Evolutionary conservation across 129 eudicot genomes (phyloP).

Genomic region (Centrapalus pauciflorus): DNA sequence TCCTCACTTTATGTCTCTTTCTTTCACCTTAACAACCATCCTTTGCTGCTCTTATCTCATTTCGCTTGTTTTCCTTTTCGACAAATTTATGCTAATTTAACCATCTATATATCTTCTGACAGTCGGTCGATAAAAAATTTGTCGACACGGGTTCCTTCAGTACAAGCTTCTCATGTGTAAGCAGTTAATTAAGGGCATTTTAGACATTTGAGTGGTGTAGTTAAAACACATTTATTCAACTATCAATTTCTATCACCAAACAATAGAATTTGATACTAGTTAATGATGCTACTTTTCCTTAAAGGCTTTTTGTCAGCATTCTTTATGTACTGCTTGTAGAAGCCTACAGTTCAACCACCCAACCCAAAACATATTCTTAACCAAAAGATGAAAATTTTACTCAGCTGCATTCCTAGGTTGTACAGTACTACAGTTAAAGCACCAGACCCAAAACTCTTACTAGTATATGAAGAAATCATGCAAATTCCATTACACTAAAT

Average conservation of each 20-base stretch:
- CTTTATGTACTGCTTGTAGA: not conserved
- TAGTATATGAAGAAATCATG: too few relatives aligned
- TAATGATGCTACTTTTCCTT: conserved; percentile 2
- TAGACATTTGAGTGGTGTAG: conserved; percentile 1
- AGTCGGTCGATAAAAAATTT: not conserved
- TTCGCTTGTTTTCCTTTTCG: not conserved
- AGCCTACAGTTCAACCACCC: conserved; percentile 20
- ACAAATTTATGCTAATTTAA: not conserved
- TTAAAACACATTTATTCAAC: not conserved
- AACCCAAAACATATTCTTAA: not conserved
- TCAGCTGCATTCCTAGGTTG: too few relatives aligned
- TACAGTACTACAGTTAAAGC: too few relatives aligned
- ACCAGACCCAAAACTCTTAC: too few relatives aligned
- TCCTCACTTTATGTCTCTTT: conserved; percentile 36
- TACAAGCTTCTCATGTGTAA: not conserved
- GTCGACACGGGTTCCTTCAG: too few relatives aligned
- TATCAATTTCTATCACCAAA: not conserved
- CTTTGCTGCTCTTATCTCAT: not conserved
- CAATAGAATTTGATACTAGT: conserved; percentile 2
- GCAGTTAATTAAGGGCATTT: not conserved
- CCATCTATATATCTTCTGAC: not conserved
- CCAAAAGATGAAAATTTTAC: not conserved
- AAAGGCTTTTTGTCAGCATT: conserved; percentile 4
- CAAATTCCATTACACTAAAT: too few relatives aligned
- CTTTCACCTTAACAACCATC: conserved; percentile 34